Evolutionary conservation across 257 asterid genomes (phyloP).

Genomic region (Penstemon davidsonii): DNA sequence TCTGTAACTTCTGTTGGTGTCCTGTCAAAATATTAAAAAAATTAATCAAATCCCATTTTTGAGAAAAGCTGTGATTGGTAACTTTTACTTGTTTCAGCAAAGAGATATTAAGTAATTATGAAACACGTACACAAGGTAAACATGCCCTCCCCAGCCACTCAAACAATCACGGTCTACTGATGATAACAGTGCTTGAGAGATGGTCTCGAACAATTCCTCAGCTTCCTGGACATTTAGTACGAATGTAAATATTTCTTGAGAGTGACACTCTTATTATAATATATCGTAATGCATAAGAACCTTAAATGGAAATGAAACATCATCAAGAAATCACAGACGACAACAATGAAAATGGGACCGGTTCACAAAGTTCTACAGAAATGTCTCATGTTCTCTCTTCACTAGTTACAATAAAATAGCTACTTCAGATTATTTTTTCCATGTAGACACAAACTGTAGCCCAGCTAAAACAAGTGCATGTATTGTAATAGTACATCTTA

Average conservation of each 20-base stretch:
- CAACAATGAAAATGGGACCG: too few relatives aligned
- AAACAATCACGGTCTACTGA: constrained; percentile 93
- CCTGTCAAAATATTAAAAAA: constrained; percentile 44
- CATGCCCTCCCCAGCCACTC: constrained; percentile 99
- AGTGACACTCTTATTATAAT: too few relatives aligned
- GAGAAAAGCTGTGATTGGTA: not conserved
- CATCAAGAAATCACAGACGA: too few relatives aligned
- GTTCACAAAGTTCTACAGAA: too few relatives aligned
- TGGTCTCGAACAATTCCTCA: constrained; percentile 87
- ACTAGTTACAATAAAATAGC: too few relatives aligned
- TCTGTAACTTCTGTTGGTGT: constrained; percentile 89
- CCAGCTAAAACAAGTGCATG: not conserved
- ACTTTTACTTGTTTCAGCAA: not conserved
- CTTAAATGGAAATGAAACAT: too few relatives aligned
- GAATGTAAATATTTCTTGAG: not conserved
- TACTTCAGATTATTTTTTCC: not conserved
- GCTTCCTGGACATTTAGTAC: constrained; percentile 52
- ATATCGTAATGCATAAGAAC: too few relatives aligned
- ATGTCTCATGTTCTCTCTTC: too few relatives aligned
- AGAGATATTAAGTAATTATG: not conserved
- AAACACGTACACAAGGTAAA: constrained; percentile 75
- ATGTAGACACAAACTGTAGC: not conserved
- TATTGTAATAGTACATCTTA: not conserved
- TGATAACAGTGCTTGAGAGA: constrained; percentile 86
- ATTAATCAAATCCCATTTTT: not conserved